A percentile compares a stretch with the other conserved stretches of the same genome.
These are phyloP conservation scores for Moniliella sp. DNA, from an alignment of 1,284 basidiomycete genomes.

Conservation along the genomic window DNA sequence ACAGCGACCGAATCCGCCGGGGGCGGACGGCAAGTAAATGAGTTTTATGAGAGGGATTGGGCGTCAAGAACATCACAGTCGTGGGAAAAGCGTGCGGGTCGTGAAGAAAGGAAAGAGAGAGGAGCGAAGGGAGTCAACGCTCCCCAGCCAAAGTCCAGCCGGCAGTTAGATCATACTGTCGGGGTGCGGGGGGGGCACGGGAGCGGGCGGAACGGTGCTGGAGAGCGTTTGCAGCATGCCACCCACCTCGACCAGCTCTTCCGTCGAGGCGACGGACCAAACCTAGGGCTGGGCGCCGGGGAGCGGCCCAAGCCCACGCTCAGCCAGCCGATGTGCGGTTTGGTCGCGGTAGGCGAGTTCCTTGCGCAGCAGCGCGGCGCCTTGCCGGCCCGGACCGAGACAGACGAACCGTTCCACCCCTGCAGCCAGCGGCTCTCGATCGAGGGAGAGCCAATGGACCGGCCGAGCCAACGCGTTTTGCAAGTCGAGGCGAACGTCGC, in stretches of 20 bases:
- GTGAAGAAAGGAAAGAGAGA: too few relatives aligned
- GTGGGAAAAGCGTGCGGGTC: too few relatives aligned
- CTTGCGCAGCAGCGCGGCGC: constrained; percentile 26
- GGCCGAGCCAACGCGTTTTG: constrained; percentile 13
- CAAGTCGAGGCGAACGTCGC: constrained; percentile 14
- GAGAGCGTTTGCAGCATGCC: too few relatives aligned
- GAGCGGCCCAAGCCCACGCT: constrained; percentile 3
- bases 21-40: too few relatives aligned
- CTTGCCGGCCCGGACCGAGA: constrained; percentile 24
- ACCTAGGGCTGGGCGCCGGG: constrained; percentile 16
- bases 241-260: constrained; percentile 15
- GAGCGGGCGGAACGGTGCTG: too few relatives aligned
- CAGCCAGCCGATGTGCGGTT: neutral
- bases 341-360: constrained; percentile 21
- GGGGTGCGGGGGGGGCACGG: too few relatives aligned
- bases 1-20: too few relatives aligned
- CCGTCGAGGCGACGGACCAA: constrained; percentile 19
- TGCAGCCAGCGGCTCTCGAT: constrained; percentile 14
- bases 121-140: too few relatives aligned
- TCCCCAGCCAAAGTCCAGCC: too few relatives aligned
- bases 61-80: too few relatives aligned
- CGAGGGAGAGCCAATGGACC: constrained; percentile 19
- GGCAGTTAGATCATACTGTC: too few relatives aligned
- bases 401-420: constrained; percentile 25
- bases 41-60: too few relatives aligned